Percentiles rank a stretch among this genome's conserved stretches.
phyloP scores from a whole-genome alignment of 2,329 filamentous ascomycete species.

The Cladobotryum mycophilum region DNA sequence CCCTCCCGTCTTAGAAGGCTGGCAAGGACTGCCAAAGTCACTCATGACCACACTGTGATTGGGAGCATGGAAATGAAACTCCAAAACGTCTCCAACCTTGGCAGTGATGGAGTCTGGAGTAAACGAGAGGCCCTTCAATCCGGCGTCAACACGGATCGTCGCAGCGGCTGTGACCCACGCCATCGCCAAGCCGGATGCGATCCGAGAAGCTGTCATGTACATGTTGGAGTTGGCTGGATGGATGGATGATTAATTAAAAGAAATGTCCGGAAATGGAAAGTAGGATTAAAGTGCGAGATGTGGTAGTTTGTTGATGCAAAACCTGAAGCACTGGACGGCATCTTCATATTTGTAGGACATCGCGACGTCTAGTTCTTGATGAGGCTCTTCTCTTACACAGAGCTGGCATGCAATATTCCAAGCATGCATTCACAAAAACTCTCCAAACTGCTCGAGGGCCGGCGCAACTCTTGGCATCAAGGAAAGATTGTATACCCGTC shows the following conservation, averaged over 20 bases:
- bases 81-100: background rate
- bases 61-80: conserved; percentile 3
- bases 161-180: background rate
- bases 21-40: conserved; percentile 6
- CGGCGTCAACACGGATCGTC: conserved; percentile 7
- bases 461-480: no score
- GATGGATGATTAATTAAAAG: background rate
- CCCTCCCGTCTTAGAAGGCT: background rate
- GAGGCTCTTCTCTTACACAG: no score
- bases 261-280: background rate
- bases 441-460: no score
- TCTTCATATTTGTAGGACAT: no score
- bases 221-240: background rate
- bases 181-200: conserved; percentile 34
- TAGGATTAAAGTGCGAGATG: background rate
- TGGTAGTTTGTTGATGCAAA: no score
- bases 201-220: background rate
- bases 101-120: conserved; percentile 4
- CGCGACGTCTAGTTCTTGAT: no score
- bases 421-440: no score
- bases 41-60: conserved; percentile 7
- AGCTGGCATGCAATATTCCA: no score
- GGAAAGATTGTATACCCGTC: no score
- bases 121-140: conserved; percentile 3
- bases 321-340: no score